phyloP scores from a whole-genome alignment of 2,329 filamentous ascomycete species.

The Penicillium brevicompactum region DNA sequence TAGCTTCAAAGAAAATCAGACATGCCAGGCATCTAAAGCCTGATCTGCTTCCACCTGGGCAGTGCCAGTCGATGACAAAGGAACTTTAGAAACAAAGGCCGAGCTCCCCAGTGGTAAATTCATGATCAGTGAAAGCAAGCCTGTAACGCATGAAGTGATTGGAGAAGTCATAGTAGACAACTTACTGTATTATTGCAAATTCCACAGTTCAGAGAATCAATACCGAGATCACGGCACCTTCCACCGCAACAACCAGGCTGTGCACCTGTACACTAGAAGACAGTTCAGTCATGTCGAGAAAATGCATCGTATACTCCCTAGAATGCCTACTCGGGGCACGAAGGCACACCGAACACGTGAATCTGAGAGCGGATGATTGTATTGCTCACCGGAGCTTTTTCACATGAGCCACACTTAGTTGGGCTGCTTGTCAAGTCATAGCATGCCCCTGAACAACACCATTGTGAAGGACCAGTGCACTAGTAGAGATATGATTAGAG shows the following conservation, averaged over 20 bases:
- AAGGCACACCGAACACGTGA: too few relatives aligned
- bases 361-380: too few relatives aligned
- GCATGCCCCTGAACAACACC: constrained; percentile 7
- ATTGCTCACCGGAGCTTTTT: constrained; percentile 1
- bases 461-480: background rate
- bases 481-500: background rate
- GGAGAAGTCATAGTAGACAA: background rate
- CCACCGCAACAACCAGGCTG: background rate
- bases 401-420: constrained; percentile 7
- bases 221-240: background rate
- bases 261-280: background rate
- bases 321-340: too few relatives aligned
- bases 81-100: too few relatives aligned
- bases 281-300: background rate
- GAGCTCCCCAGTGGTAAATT: too few relatives aligned
- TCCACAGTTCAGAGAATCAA: background rate
- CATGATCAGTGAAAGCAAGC: background rate
- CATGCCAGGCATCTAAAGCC: too few relatives aligned
- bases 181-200: background rate
- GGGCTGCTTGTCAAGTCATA: background rate
- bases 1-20: too few relatives aligned
- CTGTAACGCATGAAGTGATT: too few relatives aligned
- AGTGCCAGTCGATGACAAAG: too few relatives aligned
- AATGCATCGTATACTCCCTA: too few relatives aligned
- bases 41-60: too few relatives aligned